Evolutionary conservation across 2,329 filamentous ascomycete species (phyloP).

Genomic region (Botrytis pseudocinerea): DNA sequence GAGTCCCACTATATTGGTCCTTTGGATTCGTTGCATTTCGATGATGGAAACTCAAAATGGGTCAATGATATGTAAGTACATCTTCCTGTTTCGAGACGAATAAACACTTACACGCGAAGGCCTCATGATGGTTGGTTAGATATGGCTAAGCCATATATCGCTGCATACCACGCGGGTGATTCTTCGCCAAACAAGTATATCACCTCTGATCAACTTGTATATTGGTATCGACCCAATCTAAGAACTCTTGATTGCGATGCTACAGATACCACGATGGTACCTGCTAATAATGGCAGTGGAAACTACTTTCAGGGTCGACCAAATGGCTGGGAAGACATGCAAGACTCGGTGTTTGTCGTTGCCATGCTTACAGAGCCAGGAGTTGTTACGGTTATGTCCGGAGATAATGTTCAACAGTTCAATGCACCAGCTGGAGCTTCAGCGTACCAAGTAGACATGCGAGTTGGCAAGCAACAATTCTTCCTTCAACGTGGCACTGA

Average conservation of each 20-base stretch:
- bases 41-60: slow-evolving; percentile 44
- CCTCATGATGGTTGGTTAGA: slow-evolving; percentile 52
- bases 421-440: slow-evolving; percentile 31
- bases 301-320: slow-evolving; percentile 34
- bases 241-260: slow-evolving; percentile 39
- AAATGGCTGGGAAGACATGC: slow-evolving; percentile 39
- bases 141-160: slow-evolving; percentile 34
- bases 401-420: slow-evolving; percentile 30
- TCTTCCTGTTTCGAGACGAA: not conserved
- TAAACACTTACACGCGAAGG: slow-evolving; percentile 23
- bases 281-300: slow-evolving; percentile 29
- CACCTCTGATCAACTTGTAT: slow-evolving; percentile 40
- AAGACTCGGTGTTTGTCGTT: slow-evolving; percentile 34
- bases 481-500: slow-evolving; percentile 26
- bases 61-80: slow-evolving; percentile 32
- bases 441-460: slow-evolving; percentile 30
- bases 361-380: slow-evolving; percentile 37
- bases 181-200: slow-evolving; percentile 28
- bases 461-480: slow-evolving; percentile 31
- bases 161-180: slow-evolving; percentile 30
- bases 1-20: slow-evolving; percentile 54
- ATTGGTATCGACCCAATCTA: slow-evolving; percentile 45
- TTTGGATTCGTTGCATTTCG: slow-evolving; percentile 43
- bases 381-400: slow-evolving; percentile 38
- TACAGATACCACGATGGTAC: slow-evolving; percentile 40